These are phyloP conservation scores for Daldinia vernicosa DNA, from an alignment of 495 filamentous ascomycete species.

Conservation along the genomic window DNA sequence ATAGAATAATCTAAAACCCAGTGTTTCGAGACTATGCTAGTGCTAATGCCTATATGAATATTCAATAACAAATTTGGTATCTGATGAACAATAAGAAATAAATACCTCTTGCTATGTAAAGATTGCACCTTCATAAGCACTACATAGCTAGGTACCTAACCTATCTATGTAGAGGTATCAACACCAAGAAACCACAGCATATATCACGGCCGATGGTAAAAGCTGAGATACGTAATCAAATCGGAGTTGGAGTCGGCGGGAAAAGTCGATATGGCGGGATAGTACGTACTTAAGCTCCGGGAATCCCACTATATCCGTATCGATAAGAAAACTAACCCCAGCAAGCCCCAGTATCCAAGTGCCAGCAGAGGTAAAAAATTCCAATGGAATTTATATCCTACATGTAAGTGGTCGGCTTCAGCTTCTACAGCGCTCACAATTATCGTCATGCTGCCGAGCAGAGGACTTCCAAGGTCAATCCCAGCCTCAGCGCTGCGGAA, in stretches of 20 bases:
- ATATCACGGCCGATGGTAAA: not conserved
- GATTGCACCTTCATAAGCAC: not conserved
- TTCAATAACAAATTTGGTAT: not conserved
- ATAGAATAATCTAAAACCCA: not conserved
- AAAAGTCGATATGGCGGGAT: not conserved
- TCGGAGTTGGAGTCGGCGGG: not conserved
- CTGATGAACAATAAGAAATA: not conserved
- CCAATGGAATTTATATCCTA: slow-evolving; percentile 4
- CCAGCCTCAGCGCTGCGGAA: slow-evolving; percentile 54
- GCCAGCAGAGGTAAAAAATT: not conserved
- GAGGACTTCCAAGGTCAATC: slow-evolving; percentile 57
- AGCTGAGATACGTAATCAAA: not conserved
- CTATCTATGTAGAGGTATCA: not conserved
- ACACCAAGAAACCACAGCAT: too few species aligned
- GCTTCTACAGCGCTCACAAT: slow-evolving; percentile 11
- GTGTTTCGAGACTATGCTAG: not conserved
- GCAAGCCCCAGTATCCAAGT: not conserved
- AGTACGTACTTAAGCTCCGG: not conserved
- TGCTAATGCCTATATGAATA: not conserved
- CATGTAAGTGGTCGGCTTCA: slow-evolving; percentile 9
- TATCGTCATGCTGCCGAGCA: slow-evolving; percentile 62
- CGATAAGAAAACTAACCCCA: not conserved
- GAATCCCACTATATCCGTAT: not conserved
- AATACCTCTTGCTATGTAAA: not conserved
- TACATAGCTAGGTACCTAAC: not conserved